These are phyloP conservation scores for Thielaviopsis musarum DNA, from an alignment of 2,329 filamentous ascomycete genomes.

Conservation along the genomic window DNA sequence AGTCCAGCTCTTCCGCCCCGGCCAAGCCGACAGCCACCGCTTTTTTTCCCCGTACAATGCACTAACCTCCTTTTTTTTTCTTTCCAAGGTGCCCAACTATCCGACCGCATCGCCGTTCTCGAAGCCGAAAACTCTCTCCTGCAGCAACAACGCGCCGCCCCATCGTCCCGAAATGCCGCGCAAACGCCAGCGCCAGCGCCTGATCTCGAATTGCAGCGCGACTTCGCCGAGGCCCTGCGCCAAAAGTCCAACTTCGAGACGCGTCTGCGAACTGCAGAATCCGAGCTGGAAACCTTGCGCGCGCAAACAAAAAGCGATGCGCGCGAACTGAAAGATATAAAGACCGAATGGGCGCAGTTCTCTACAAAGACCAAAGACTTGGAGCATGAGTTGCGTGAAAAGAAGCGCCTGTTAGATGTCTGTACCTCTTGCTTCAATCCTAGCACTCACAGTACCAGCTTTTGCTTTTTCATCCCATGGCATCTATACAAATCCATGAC, in stretches of 20 bases:
- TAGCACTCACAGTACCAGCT: neutral
- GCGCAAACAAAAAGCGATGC: slow-evolving; percentile 41
- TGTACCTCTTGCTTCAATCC: neutral
- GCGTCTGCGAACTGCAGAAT: slow-evolving; percentile 42
- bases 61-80: neutral
- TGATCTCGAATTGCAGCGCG: slow-evolving; percentile 39
- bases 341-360: slow-evolving; percentile 43
- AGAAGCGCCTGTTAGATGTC: slow-evolving; percentile 67
- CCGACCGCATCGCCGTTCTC: slow-evolving; percentile 47
- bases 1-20: slow-evolving; percentile 16
- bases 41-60: neutral
- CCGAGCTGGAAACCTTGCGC: slow-evolving; percentile 48
- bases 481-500: neutral
- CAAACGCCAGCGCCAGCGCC: slow-evolving; percentile 10
- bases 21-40: neutral
- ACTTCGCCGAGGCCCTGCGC: slow-evolving; percentile 62
- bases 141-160: slow-evolving; percentile 13
- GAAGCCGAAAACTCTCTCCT: slow-evolving; percentile 38
- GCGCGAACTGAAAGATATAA: slow-evolving; percentile 43
- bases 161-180: slow-evolving; percentile 12
- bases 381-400: slow-evolving; percentile 71
- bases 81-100: slow-evolving; percentile 41
- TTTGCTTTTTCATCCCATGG: neutral
- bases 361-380: slow-evolving; percentile 56
- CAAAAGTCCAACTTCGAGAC: slow-evolving; percentile 52